Evolutionary conservation across 805 yeast genomes (phyloP), one percentile per base, ranked within the genome.

Genomic region (Lipomyces starkeyi): DNA sequence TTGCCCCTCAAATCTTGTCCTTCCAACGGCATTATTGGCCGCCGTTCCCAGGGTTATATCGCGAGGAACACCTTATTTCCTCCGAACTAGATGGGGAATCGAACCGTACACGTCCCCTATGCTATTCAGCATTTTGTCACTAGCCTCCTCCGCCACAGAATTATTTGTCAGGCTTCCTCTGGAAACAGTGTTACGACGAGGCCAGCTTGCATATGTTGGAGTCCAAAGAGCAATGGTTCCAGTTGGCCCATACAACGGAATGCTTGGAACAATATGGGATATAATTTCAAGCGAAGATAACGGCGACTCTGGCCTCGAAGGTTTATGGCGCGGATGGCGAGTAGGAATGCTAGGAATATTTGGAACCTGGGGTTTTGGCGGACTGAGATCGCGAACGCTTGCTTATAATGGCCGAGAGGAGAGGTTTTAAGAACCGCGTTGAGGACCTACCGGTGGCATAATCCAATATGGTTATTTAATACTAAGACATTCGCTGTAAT

Each of bases 321-420:
- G 83, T 0, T 77, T 89, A 32, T 93, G 91, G 83, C 85, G 94
- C 73, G 99, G 98, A 49, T 94, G 98, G 98, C 86, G 91, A 77
- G 88, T 92, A 55, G 96, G 97, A 35, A 82, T 91, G 11, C 78
- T 92, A 66, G 91, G 94, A 69, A 85, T 91, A 2, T 78, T 91
- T 60, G 95, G 97, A 11, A 88, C 89, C 62, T 94, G 96, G 90
- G 93, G 97, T 1, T 83, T 90, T 72, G 83, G 85, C 63, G 79
- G 90, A 62, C 75, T 89, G 71, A 84, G 85, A 64, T 81, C 71
- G 35, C 52, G 62, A n/a, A 3, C 69, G 25, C 43, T 58, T 11
- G 59, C 61, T 37, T 58, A 63, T 53, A 40, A 35, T 22, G 59
- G 57, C 1, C 71, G 70, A 13, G 72, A 69, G 47, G 72, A 69